Conservation (phyloP, 2,329 filamentous ascomycete species). For the Paecilomyces sp. region DNA sequence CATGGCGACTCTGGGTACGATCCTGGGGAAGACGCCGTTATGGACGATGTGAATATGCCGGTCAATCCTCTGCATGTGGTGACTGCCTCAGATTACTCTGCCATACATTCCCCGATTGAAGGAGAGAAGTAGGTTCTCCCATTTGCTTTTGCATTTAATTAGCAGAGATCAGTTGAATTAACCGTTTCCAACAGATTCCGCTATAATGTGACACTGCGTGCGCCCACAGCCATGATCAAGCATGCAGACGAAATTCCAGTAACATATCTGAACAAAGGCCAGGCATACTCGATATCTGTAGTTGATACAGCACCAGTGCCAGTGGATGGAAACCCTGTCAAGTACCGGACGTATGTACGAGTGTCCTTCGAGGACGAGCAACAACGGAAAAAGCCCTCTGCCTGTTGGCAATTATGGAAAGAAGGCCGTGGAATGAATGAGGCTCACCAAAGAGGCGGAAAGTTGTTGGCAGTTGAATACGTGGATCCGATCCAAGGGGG, state of each 20-base stretch:
- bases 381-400: conserved; percentile 72
- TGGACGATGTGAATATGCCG: conserved; percentile 48
- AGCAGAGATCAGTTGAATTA: not conserved
- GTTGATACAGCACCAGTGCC: conserved; percentile 65
- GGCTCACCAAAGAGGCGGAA: conserved; percentile 86
- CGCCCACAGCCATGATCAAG: conserved; percentile 89
- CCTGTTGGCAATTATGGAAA: conserved; percentile 91
- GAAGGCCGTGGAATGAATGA: conserved; percentile 94
- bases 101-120: conserved; percentile 16
- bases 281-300: conserved; percentile 82
- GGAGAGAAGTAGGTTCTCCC: conserved; percentile 48
- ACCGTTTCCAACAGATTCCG: conserved; percentile 55
- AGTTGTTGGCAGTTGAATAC: conserved; percentile 89
- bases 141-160: conserved; percentile 10
- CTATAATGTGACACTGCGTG: conserved; percentile 82
- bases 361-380: conserved; percentile 96
- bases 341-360: conserved; percentile 86
- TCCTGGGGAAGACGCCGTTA: conserved; percentile 60
- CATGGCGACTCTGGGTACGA: conserved; percentile 73
- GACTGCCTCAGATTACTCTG: conserved; percentile 20
- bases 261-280: conserved; percentile 97
- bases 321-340: conserved; percentile 53
- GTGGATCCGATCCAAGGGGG: conserved; percentile 59
- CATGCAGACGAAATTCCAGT: conserved; percentile 84
- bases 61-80: conserved; percentile 46